Evolutionary conservation across 139 green algal genomes (phyloP).

Genomic region (Ostreobium quekettii): DNA sequence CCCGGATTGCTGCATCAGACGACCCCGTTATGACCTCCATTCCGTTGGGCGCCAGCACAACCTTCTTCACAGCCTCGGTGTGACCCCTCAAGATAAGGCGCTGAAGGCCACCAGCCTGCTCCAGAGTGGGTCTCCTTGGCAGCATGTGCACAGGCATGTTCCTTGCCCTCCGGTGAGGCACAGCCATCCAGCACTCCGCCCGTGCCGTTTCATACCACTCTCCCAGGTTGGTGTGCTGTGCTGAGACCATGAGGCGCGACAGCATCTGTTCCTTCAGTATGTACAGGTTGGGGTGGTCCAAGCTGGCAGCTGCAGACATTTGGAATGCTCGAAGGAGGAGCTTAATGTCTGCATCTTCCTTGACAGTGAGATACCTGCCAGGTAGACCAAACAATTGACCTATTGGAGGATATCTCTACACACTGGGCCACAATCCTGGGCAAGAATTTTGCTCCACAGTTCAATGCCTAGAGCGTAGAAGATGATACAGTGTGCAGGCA

Average conservation of each 20-base stretch:
- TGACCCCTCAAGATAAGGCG: conserved; percentile 70
- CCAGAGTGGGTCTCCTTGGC: conserved; percentile 48
- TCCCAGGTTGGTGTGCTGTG: conserved; percentile 8
- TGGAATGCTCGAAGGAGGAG: conserved; percentile 61
- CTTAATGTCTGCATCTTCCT: conserved; percentile 22
- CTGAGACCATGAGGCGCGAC: conserved; percentile 50
- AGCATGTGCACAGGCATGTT: conserved; percentile 43
- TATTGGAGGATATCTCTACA: no score
- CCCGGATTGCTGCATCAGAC: conserved; percentile 40
- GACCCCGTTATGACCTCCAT: conserved; percentile 61
- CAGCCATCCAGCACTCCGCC: conserved; percentile 1
- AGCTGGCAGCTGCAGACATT: conserved; percentile 55
- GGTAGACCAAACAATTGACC: no score
- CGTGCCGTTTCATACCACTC: conserved; percentile 6
- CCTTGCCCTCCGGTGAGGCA: background rate
- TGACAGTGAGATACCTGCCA: conserved; percentile 23
- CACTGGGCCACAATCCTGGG: no score
- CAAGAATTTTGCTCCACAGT: no score
- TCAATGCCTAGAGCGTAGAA: no score
- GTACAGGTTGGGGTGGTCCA: conserved; percentile 41
- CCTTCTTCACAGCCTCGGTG: conserved; percentile 27
- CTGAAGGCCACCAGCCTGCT: conserved; percentile 69
- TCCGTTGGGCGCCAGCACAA: conserved; percentile 60
- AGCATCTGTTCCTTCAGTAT: conserved; percentile 71
- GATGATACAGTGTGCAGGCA: no score